Evolutionary conservation across 2,329 filamentous ascomycete genomes (phyloP).

Genomic region (Sarocladiaceae sp.): DNA sequence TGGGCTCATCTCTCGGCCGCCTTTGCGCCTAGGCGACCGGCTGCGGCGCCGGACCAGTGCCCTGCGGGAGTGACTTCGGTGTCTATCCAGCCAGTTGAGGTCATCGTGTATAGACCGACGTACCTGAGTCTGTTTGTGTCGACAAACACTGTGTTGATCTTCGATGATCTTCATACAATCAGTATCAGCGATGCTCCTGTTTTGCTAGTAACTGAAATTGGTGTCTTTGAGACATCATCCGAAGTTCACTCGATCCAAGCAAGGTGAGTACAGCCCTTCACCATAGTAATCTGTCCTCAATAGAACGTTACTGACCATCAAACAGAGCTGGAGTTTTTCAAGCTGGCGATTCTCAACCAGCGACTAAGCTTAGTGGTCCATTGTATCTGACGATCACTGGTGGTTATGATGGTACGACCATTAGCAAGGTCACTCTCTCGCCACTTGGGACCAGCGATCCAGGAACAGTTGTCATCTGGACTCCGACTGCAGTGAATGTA

Average conservation of each 20-base stretch:
- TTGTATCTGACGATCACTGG: background rate
- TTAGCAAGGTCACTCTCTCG: background rate
- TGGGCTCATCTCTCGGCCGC: background rate
- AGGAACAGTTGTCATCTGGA: background rate
- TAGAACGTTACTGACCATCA: no score
- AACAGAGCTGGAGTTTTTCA: background rate
- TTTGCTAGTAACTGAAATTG: background rate
- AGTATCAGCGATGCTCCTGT: background rate
- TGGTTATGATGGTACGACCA: background rate
- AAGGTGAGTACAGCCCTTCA: background rate
- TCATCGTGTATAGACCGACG: background rate
- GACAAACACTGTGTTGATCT: background rate
- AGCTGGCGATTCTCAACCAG: background rate
- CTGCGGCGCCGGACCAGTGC: background rate
- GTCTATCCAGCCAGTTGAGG: background rate
- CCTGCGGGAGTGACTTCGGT: background rate
- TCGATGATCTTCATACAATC: background rate
- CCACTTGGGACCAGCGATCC: background rate
- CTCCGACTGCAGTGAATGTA: background rate
- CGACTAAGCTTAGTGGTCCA: no score
- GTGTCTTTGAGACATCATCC: background rate
- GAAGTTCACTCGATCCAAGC: background rate
- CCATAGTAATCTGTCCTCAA: background rate
- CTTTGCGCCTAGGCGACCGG: background rate
- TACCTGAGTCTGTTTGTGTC: background rate